Evolutionary conservation across 768 basidiomycete species (phyloP).

Genomic region (Cystoderma amianthinum): DNA sequence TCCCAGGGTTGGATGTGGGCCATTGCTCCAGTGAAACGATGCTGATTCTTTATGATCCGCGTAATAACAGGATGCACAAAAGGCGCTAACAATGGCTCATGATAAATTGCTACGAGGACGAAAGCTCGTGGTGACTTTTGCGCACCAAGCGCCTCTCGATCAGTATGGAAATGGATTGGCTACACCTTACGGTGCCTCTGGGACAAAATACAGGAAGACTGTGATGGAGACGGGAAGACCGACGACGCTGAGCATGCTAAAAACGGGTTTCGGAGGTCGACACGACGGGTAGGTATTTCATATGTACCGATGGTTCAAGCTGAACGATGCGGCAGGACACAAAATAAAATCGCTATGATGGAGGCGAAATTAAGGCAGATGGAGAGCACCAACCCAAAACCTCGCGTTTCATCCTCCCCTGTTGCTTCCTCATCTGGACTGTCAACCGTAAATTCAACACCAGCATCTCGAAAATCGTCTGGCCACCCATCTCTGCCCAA

Average conservation of each 20-base stretch:
- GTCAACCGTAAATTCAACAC: background rate
- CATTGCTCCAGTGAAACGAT: background rate
- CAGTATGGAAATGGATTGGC: conserved; percentile 17
- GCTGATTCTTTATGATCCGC: background rate
- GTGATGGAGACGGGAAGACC: conserved; percentile 60
- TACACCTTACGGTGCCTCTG: too few relatives aligned
- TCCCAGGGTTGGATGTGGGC: background rate
- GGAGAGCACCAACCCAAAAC: conserved; percentile 33
- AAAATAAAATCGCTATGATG: conserved; percentile 89
- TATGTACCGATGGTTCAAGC: background rate
- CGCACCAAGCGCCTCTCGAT: conserved; percentile 71
- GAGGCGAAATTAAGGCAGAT: conserved; percentile 91
- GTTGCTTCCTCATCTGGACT: background rate
- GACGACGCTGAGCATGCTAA: conserved; percentile 84
- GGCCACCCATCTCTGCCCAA: conserved; percentile 33
- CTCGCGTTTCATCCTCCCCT: conserved; percentile 8
- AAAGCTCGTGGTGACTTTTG: conserved; percentile 86
- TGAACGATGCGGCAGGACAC: conserved; percentile 43
- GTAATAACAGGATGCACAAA: conserved; percentile 70
- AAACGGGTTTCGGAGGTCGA: conserved; percentile 50
- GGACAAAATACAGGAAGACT: conserved; percentile 31
- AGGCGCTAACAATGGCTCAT: conserved; percentile 66
- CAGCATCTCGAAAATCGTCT: conserved; percentile 7
- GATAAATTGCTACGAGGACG: conserved; percentile 82
- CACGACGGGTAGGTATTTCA: conserved; percentile 39